phyloP scores from a whole-genome alignment of 331 rosid species.

The Prunus yedoensis region DNA sequence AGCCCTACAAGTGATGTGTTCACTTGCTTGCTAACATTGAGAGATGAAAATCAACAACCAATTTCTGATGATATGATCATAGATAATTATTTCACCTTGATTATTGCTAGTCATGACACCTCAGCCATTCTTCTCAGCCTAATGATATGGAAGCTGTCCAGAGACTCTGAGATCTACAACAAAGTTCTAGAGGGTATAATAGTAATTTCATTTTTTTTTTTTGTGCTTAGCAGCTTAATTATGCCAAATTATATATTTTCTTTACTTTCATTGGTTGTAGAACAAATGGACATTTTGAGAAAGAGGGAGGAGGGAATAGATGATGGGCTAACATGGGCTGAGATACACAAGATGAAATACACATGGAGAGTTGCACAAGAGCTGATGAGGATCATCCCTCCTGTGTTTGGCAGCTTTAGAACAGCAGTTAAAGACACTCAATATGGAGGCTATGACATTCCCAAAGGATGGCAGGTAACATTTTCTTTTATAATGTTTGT shows the following conservation, averaged over 20 bases:
- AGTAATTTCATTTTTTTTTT: background rate
- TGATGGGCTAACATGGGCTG: constrained; percentile 46
- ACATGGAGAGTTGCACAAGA: constrained; percentile 56
- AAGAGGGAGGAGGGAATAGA: constrained; percentile 36
- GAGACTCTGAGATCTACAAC: constrained; percentile 40
- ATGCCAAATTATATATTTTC: background rate
- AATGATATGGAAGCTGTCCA: constrained; percentile 54
- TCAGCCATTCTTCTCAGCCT: constrained; percentile 45
- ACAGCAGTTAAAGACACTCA: constrained; percentile 43
- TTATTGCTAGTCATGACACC: constrained; percentile 52
- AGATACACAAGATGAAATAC: constrained; percentile 51
- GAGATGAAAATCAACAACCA: constrained; percentile 45
- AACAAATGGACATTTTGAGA: constrained; percentile 44
- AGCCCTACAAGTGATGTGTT: constrained; percentile 42
- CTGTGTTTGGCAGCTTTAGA: constrained; percentile 45
- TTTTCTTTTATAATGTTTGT: background rate
- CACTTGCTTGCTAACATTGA: constrained; percentile 40
- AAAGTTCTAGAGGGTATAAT: constrained; percentile 45
- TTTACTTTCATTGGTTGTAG: constrained; percentile 4
- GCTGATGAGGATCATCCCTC: constrained; percentile 49
- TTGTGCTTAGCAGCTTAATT: background rate
- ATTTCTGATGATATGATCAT: constrained; percentile 31
- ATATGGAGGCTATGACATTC: constrained; percentile 47
- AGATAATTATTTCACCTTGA: constrained; percentile 38
- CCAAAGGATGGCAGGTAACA: constrained; percentile 53